phyloP scores from a whole-genome alignment of 225 moss, liverwort and hornwort species.

The Physcomitrellopsis africana region DNA sequence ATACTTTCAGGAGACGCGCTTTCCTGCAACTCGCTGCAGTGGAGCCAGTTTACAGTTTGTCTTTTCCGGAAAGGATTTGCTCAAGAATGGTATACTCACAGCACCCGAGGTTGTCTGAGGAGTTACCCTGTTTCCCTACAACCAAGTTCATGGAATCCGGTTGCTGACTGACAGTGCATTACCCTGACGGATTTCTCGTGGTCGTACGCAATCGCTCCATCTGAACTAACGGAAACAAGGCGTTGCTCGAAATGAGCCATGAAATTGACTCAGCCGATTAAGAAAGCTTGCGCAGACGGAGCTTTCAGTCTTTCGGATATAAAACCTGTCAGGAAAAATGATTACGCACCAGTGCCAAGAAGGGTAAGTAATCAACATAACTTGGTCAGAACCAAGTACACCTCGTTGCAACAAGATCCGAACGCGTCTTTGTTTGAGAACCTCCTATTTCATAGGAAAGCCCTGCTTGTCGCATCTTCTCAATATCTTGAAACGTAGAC shows the following conservation, averaged over 20 bases:
- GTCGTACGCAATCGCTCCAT: constrained; percentile 64
- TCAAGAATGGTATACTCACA: too few relatives aligned
- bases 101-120: too few relatives aligned
- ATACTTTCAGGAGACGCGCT: too few relatives aligned
- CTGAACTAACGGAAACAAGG: constrained; percentile 70
- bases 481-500: constrained; percentile 78
- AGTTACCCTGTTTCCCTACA: constrained; percentile 62
- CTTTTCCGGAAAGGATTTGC: too few relatives aligned
- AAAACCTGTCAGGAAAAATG: background rate
- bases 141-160: constrained; percentile 63
- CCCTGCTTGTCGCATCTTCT: constrained; percentile 76
- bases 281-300: background rate
- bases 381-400: constrained; percentile 10
- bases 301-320: background rate
- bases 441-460: constrained; percentile 74
- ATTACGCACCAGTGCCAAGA: background rate
- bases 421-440: constrained; percentile 61
- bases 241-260: constrained; percentile 35
- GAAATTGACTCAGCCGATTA: background rate
- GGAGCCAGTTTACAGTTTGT: too few relatives aligned
- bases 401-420: constrained; percentile 72
- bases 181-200: constrained; percentile 64
- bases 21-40: too few relatives aligned
- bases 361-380: background rate
- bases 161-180: constrained; percentile 69